Evolutionary conservation across 2,329 filamentous ascomycete genomes (phyloP).

Genomic region (Knoxdaviesia proteae): DNA sequence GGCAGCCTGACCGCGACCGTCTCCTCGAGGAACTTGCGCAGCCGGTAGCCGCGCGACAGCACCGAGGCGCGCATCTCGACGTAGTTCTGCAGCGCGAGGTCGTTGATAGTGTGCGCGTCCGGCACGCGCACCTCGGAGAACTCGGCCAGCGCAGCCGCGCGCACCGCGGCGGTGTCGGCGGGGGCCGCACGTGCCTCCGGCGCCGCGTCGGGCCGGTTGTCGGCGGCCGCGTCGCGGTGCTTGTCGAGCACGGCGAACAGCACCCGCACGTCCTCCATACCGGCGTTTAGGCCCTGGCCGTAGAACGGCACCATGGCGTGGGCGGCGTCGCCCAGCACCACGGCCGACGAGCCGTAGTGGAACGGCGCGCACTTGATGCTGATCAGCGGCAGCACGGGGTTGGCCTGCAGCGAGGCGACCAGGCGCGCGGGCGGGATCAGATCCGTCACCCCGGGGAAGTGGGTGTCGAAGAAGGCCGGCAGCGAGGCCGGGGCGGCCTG

Average conservation of each 20-base stretch:
- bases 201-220: slow-evolving; percentile 17
- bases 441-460: slow-evolving; percentile 72
- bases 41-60: slow-evolving; percentile 51
- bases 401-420: slow-evolving; percentile 51
- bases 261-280: slow-evolving; percentile 79
- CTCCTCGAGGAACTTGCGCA: slow-evolving; percentile 78
- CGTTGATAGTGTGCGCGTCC: slow-evolving; percentile 79
- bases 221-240: slow-evolving; percentile 26
- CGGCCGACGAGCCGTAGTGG: slow-evolving; percentile 54
- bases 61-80: slow-evolving; percentile 83
- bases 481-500: slow-evolving; percentile 39
- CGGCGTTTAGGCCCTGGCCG: slow-evolving; percentile 93
- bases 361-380: slow-evolving; percentile 84
- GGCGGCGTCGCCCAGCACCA: slow-evolving; percentile 81
- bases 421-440: slow-evolving; percentile 50
- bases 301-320: slow-evolving; percentile 99
- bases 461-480: slow-evolving; percentile 52
- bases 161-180: slow-evolving; percentile 18
- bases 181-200: no score
- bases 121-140: slow-evolving; percentile 56
- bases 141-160: slow-evolving; percentile 42
- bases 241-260: slow-evolving; percentile 68
- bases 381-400: slow-evolving; percentile 83
- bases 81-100: slow-evolving; percentile 80
- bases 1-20: slow-evolving; percentile 58